phyloP scores from a whole-genome alignment of 2,329 filamentous ascomycete species.

The Fusarium citri region DNA sequence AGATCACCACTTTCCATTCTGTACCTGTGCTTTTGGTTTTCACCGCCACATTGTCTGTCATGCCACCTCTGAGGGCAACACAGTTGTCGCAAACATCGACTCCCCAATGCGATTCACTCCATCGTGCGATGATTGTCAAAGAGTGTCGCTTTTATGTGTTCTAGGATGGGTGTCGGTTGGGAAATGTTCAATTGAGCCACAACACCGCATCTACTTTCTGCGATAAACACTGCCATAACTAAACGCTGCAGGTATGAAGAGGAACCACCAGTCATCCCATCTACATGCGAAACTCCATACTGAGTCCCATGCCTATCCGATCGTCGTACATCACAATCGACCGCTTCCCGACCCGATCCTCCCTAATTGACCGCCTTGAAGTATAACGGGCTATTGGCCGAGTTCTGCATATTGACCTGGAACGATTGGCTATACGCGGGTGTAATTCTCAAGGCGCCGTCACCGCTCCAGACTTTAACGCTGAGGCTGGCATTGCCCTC shows the following conservation, averaged over 20 bases:
- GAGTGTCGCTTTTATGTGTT: not conserved
- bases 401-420: conserved; percentile 16
- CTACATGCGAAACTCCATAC: not conserved
- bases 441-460: not conserved
- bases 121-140: no score
- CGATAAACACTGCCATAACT: not conserved
- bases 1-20: not conserved
- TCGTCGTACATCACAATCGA: not conserved
- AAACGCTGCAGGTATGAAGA: not conserved
- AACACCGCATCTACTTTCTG: no score
- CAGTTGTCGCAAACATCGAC: not conserved
- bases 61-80: not conserved
- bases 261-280: not conserved
- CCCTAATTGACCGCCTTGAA: conserved; percentile 20
- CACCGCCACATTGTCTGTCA: not conserved
- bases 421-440: not conserved
- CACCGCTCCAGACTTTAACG: not conserved
- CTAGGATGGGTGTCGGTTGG: no score
- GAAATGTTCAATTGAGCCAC: not conserved
- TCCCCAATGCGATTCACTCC: no score
- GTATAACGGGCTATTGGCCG: conserved; percentile 1
- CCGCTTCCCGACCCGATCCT: not conserved
- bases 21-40: not conserved
- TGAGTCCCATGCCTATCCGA: not conserved
- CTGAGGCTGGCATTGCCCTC: not conserved